These are phyloP conservation scores for Fragilaria crotonensis DNA, from an alignment of 108 stramenopile species.

Conservation along the genomic window DNA sequence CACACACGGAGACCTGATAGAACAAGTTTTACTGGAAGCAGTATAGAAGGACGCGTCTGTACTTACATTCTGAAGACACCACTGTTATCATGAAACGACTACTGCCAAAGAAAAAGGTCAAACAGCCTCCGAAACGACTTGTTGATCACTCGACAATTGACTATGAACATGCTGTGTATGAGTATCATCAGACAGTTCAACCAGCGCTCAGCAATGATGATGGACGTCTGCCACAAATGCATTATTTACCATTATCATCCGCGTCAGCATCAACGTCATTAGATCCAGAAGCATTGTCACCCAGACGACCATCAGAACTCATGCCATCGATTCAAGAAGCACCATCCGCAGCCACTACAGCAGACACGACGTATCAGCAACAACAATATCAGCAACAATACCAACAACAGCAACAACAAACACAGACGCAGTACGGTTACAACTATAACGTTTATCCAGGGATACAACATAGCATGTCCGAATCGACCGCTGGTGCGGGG, in stretches of 20 bases:
- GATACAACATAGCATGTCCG: constrained; percentile 5
- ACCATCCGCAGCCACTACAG: neutral
- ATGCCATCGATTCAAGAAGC: constrained; percentile 5
- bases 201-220: constrained; percentile 15
- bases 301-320: constrained; percentile 5
- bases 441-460: neutral
- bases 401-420: constrained; percentile 6
- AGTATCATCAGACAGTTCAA: constrained; percentile 43
- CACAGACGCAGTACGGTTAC: constrained; percentile 1
- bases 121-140: neutral
- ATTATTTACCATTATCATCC: too few relatives aligned
- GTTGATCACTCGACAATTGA: neutral
- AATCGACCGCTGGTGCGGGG: too few relatives aligned
- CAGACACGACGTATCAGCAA: constrained; percentile 1
- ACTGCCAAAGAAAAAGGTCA: neutral
- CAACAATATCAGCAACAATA: neutral
- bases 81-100: neutral
- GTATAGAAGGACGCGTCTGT: too few relatives aligned
- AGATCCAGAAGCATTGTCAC: neutral
- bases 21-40: too few relatives aligned
- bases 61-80: too few relatives aligned
- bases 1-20: too few relatives aligned
- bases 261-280: too few relatives aligned
- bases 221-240: constrained; percentile 1
- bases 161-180: constrained; percentile 49